Base-by-base conservation (phyloP, 352 stramenopile genomes). In the Peronospora belbahrii region DNA sequence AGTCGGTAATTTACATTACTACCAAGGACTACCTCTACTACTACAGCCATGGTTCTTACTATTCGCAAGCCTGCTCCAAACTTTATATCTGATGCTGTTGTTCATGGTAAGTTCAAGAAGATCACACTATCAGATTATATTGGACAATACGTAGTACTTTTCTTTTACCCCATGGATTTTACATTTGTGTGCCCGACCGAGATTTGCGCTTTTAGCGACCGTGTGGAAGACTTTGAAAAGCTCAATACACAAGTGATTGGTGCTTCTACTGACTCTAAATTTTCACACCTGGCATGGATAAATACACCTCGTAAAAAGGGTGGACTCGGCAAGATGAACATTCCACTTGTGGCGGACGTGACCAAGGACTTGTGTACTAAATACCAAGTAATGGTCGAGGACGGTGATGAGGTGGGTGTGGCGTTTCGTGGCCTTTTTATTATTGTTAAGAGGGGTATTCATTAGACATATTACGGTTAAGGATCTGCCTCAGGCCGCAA, bases 101-200 rank as follows among this genome's bases (percentile, higher is more conserved):
- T 95, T 13, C 47, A 93, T 54, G 80, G 76, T 28, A 67, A 89
- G 51, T 94, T 95, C 64, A 83, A 84, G 67, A 75, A 65, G 25
- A 46, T 96, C 24, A 88, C 65, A 48, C 65, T 96, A 7, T 66
- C 62, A 11, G 79, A 96, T 52, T 96, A 92, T 72, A 77, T 75
- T 37, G 85, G 85, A 48, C 83, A 96, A 57, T 96, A 88, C 52
- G 70, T 95, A 23, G 84, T 95, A 43, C 76, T 96, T 14, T 94
- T 96, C 79, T 96, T 95, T 62, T 96, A 94, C 67, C 85, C 87
- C 39, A 65, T 93, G 48, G 85, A 95, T 66, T 95, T 94, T 59
- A 96, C 85, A 22, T 96, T 96, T 48, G 87, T 96, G 49, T 94
- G 82, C 57, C 84, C 83, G 32, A 96, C 87, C 24, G 87, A 96